Evolutionary conservation across 1,284 basidiomycete species (phyloP).

Genomic region (Tilletia setariae): DNA sequence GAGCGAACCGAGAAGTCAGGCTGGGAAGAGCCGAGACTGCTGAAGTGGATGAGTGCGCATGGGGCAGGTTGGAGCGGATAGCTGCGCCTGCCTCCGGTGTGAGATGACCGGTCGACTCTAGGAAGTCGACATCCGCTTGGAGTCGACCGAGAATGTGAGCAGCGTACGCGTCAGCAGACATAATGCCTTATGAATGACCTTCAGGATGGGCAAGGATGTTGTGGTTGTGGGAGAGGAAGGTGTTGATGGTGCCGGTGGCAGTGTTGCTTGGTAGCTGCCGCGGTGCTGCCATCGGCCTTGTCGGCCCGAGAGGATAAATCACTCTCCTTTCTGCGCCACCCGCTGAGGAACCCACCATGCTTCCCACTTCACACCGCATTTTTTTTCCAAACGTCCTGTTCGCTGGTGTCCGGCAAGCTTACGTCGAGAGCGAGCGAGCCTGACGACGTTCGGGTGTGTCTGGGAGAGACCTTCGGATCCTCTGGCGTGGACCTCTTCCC

Average conservation of each 20-base stretch:
- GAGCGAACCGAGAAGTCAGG: constrained; percentile 1
- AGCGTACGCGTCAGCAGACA: background rate
- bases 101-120: constrained; percentile 11
- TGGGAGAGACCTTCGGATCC: no score
- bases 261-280: no score
- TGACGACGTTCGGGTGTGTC: no score
- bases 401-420: no score
- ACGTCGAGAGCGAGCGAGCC: no score
- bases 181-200: no score
- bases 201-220: background rate
- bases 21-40: background rate
- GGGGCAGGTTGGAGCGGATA: background rate
- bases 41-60: background rate
- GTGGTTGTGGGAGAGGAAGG: background rate
- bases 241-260: background rate
- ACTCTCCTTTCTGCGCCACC: no score
- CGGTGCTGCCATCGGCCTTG: background rate
- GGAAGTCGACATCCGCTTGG: constrained; percentile 4
- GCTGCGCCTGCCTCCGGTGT: background rate
- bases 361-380: no score
- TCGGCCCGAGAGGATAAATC: background rate
- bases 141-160: constrained; percentile 8
- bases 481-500: no score
- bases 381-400: no score
- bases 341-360: no score